phyloP scores from a whole-genome alignment of 2,329 filamentous ascomycete genomes.

The Trichoderma sp. region DNA sequence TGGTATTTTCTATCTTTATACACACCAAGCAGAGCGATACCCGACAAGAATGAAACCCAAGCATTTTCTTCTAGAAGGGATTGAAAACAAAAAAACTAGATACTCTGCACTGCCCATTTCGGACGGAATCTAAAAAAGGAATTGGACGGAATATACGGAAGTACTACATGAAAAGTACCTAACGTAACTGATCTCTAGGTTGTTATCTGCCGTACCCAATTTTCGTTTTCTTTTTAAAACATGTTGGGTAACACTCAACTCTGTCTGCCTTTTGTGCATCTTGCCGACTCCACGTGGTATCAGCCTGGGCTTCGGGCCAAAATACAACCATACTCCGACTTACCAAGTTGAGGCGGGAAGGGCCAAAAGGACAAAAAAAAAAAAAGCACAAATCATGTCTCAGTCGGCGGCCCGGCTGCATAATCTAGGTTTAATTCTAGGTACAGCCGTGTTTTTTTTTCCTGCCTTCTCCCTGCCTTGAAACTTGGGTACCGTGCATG shows the following conservation, averaged over 20 bases:
- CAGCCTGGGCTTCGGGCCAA: background rate
- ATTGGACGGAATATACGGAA: background rate
- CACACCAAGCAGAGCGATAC: background rate
- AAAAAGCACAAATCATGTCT: background rate
- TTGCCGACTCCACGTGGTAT: background rate
- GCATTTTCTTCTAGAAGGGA: background rate
- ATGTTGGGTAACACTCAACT: background rate
- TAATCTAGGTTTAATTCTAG: background rate
- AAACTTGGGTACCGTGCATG: background rate
- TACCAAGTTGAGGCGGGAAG: slow-evolving; percentile 11
- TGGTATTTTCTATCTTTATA: slow-evolving; percentile 1
- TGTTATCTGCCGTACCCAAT: background rate
- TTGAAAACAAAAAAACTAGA: background rate
- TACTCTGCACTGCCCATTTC: background rate
- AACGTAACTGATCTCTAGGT: too few species aligned
- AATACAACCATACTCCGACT: slow-evolving; percentile 9
- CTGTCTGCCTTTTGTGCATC: background rate
- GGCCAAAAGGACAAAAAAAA: background rate
- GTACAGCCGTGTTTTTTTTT: background rate
- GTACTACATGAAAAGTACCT: background rate
- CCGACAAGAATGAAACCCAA: background rate
- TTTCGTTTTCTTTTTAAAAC: background rate
- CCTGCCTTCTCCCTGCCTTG: background rate
- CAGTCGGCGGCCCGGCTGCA: background rate
- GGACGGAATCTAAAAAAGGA: background rate